Percentiles rank a stretch among this genome's conserved stretches.
These are phyloP conservation scores for Dactylorhiza incarnata DNA, from an alignment of 106 monocot species.

Conservation along the genomic window DNA sequence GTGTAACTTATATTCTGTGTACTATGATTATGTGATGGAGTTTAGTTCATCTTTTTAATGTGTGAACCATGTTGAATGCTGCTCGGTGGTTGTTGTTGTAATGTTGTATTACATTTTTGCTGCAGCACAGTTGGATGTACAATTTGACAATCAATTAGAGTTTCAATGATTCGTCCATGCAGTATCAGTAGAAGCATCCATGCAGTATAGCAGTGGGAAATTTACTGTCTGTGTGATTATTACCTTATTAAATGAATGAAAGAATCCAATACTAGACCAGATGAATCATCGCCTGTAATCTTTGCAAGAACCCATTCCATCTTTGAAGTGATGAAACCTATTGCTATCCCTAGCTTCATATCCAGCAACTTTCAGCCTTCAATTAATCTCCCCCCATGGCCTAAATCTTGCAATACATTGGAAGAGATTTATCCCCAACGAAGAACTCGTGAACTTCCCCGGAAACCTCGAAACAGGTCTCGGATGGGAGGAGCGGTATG, in stretches of 20 bases:
- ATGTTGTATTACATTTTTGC: no score
- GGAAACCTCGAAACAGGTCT: slow-evolving; percentile 55
- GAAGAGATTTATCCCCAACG: slow-evolving; percentile 37
- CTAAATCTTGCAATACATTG: slow-evolving; percentile 29
- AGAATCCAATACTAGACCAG: background rate
- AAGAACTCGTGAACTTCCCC: slow-evolving; percentile 68
- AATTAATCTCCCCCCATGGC: slow-evolving; percentile 25
- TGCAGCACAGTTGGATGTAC: no score
- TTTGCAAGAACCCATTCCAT: slow-evolving; percentile 33
- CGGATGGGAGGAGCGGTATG: no score
- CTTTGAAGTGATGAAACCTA: slow-evolving; percentile 35
- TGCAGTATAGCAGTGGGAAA: background rate
- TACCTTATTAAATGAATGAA: background rate
- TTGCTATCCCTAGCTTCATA: slow-evolving; percentile 32
- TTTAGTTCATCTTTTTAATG: no score
- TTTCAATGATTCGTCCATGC: no score
- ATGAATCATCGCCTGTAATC: slow-evolving; percentile 30
- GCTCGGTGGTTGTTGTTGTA: no score
- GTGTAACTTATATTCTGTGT: no score
- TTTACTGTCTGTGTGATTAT: background rate
- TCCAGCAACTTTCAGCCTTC: slow-evolving; percentile 31
- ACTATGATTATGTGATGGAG: no score
- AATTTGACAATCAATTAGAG: no score
- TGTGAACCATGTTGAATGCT: no score
- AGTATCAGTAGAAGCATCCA: no score